Evolutionary conservation across 1,284 basidiomycete genomes (phyloP).

Genomic region (Ustilago cynodontis): DNA sequence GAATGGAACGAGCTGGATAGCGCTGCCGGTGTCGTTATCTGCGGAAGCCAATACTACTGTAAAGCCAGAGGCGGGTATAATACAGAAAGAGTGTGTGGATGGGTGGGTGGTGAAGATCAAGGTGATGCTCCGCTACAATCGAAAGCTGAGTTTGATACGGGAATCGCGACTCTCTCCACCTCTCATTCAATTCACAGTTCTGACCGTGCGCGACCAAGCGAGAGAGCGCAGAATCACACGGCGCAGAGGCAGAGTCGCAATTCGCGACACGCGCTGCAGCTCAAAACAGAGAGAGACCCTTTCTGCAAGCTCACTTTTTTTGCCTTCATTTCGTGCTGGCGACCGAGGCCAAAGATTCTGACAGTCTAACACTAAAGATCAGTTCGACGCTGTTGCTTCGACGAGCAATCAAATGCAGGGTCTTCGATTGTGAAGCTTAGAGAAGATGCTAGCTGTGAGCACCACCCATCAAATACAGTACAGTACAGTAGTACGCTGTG

Average conservation of each 20-base stretch:
- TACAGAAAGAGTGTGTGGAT: constrained; percentile 7
- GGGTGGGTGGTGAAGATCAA: constrained; percentile 3
- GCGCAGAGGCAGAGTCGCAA: background rate
- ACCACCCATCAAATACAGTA: no score
- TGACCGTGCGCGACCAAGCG: constrained; percentile 4
- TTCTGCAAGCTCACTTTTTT: background rate
- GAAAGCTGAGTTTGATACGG: constrained; percentile 5
- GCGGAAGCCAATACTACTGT: background rate
- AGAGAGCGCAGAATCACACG: background rate
- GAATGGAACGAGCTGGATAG: background rate
- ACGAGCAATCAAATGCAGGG: background rate
- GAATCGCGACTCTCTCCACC: constrained; percentile 9
- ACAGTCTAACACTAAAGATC: background rate
- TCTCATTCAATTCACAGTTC: background rate
- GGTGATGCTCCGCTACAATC: background rate
- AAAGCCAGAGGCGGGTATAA: constrained; percentile 4
- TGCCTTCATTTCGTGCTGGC: constrained; percentile 1
- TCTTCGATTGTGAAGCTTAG: background rate
- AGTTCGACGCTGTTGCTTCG: background rate
- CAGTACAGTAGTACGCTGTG: no score
- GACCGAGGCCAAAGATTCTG: background rate
- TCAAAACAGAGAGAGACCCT: background rate
- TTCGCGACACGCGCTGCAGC: background rate
- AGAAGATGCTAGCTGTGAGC: no score
- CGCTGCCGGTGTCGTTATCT: background rate